Conservation (phyloP, 129 eudicot genomes). For the sunflower (Helianthus annuus) region HanXRQr2.0-SUNRISE NC_035444.2:66748673-66749172, state of each 20-base stretch:
- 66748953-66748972: not conserved
- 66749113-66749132: no score
- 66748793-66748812: not conserved
- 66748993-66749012: no score
- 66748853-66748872: not conserved
- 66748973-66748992: not conserved
- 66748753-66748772: slow-evolving; percentile 3
- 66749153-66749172: no score
- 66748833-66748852: not conserved
- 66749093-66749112: no score
- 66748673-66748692: slow-evolving; percentile 1
- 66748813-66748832: not conserved
- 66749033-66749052: no score
- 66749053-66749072: no score
- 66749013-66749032: no score
- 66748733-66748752: not conserved
- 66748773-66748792: not conserved
- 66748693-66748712: not conserved
- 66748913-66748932: not conserved
- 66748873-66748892: not conserved
- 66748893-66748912: no score
- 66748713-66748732: not conserved
- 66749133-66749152: no score
- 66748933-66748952: not conserved
- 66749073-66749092: no score